These are phyloP conservation scores for Calonectria naviculata DNA, from an alignment of 2,329 filamentous ascomycete genomes.

Conservation along the genomic window DNA sequence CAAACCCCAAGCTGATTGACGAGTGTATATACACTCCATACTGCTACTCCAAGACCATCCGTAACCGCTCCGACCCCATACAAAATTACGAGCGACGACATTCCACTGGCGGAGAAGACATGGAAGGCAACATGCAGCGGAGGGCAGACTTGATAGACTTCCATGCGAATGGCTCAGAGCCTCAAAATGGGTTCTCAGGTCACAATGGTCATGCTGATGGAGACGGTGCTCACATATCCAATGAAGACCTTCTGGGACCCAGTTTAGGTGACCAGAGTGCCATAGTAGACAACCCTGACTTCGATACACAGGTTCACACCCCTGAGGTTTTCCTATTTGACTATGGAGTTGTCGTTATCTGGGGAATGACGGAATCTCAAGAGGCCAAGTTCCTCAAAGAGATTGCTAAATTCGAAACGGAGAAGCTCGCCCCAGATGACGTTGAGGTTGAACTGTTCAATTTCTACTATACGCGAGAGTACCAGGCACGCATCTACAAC, in stretches of 20 bases:
- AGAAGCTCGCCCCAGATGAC: slow-evolving; percentile 88
- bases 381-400: slow-evolving; percentile 94
- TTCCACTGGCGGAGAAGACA: slow-evolving; percentile 76
- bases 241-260: slow-evolving; percentile 49
- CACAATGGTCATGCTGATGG: slow-evolving; percentile 38
- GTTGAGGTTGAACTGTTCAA: slow-evolving; percentile 98
- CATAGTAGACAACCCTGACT: slow-evolving; percentile 70
- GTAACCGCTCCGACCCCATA: slow-evolving; percentile 48
- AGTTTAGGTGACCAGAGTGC: slow-evolving; percentile 48
- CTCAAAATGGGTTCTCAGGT: slow-evolving; percentile 41
- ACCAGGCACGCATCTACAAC: slow-evolving; percentile 98
- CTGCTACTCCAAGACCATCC: slow-evolving; percentile 70
- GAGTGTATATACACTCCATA: slow-evolving; percentile 98
- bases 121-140: slow-evolving; percentile 48
- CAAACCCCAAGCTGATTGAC: slow-evolving; percentile 92
- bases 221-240: slow-evolving; percentile 39
- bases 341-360: slow-evolving; percentile 97
- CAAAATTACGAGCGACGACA: slow-evolving; percentile 74
- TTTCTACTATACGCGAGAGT: slow-evolving; percentile 98
- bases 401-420: slow-evolving; percentile 91
- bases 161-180: slow-evolving; percentile 52
- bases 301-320: slow-evolving; percentile 89
- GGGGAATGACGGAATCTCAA: slow-evolving; percentile 94
- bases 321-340: slow-evolving; percentile 97
- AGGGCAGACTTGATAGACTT: slow-evolving; percentile 74